These are phyloP conservation scores for Annulohypoxylon nitens DNA, from an alignment of 495 filamentous ascomycete genomes.

Conservation along the genomic window DNA sequence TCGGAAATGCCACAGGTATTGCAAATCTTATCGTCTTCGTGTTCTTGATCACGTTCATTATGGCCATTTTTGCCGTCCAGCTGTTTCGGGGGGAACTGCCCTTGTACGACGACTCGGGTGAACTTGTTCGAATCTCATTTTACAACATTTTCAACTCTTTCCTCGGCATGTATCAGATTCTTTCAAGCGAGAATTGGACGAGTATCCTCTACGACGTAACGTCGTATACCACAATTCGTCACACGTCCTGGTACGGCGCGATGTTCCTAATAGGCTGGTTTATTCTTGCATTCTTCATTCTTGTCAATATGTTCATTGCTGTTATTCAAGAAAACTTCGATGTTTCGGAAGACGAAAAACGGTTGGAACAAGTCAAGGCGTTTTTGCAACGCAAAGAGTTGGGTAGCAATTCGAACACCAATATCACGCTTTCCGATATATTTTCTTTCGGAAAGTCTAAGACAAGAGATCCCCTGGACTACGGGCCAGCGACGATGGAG, in stretches of 20 bases:
- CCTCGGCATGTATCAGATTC: constrained; percentile 96
- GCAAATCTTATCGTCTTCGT: constrained; percentile 96
- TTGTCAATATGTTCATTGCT: constrained; percentile 99
- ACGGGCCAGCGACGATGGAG: constrained; percentile 87
- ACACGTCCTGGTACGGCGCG: constrained; percentile 93
- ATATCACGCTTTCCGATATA: constrained; percentile 88
- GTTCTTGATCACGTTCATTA: constrained; percentile 93
- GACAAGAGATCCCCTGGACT: constrained; percentile 86
- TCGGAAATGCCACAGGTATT: constrained; percentile 92
- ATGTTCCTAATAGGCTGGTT: constrained; percentile 96
- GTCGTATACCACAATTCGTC: constrained; percentile 67
- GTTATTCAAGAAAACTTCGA: constrained; percentile 99
- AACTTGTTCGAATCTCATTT: constrained; percentile 78
- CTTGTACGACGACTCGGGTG: constrained; percentile 64
- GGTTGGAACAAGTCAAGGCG: constrained; percentile 91
- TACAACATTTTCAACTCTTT: constrained; percentile 94
- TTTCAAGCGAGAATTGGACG: constrained; percentile 99
- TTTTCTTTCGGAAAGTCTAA: constrained; percentile 80
- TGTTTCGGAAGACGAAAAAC: constrained; percentile 99
- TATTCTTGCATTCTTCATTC: constrained; percentile 93
- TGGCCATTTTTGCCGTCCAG: constrained; percentile 93
- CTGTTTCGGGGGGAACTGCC: constrained; percentile 91
- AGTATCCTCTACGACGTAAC: constrained; percentile 86
- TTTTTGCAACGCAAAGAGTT: constrained; percentile 94
- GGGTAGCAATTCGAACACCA: constrained; percentile 69